Conservation (phyloP, 495 filamentous ascomycete species). For the Gamarada debralockiae region DNA sequence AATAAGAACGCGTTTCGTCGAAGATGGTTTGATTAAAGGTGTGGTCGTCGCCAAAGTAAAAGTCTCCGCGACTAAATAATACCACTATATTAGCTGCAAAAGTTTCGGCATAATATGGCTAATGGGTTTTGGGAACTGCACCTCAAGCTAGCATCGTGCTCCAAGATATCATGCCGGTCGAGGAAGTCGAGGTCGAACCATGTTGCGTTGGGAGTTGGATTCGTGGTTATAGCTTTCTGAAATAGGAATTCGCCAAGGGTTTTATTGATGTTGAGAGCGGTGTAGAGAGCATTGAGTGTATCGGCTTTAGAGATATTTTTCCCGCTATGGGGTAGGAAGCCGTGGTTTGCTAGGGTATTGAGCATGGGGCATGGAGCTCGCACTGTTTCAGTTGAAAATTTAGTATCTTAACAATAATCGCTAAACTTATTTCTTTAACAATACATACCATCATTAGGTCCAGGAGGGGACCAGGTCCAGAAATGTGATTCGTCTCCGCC, state of each 20-base stretch:
- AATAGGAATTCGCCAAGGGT: neutral
- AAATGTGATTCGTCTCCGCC: neutral
- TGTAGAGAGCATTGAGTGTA: neutral
- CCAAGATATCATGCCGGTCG: constrained; percentile 41
- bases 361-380: neutral
- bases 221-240: neutral
- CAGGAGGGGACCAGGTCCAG: neutral
- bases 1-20: constrained; percentile 39
- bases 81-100: no score
- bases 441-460: neutral
- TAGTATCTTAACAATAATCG: neutral
- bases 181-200: constrained; percentile 31
- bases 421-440: neutral
- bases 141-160: constrained; percentile 51
- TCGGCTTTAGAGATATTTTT: neutral
- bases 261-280: neutral
- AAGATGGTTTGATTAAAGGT: constrained; percentile 45
- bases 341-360: neutral
- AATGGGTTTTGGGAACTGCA: no score
- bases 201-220: neutral
- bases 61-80: constrained; percentile 35
- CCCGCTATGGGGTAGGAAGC: neutral
- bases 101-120: no score
- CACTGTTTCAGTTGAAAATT: neutral
- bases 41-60: constrained; percentile 37